Base-by-base conservation (phyloP, 345 rosid species). In the Moringa oleifera region DNA sequence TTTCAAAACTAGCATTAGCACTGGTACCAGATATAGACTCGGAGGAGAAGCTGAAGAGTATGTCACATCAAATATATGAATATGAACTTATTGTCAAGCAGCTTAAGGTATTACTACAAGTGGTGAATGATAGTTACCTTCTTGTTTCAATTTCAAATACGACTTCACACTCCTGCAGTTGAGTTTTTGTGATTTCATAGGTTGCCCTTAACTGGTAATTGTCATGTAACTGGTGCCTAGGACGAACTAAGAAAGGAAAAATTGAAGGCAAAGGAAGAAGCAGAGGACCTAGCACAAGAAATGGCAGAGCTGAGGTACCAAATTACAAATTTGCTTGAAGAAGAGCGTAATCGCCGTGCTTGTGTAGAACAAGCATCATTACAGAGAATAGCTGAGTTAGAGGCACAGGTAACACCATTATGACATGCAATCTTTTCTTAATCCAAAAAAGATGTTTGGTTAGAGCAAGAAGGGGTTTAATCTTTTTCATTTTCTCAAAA, bases 241-340 rank as follows among this genome's bases (percentile, higher is more conserved):
- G 86, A 83, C 45, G 97, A 87, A 54, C 37, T 89, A 75, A 83
- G 77, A 73, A 80, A 77, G 65, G 91, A 89, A 72, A 89, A 83
- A 70, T 73, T 80, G 63, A 89, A 81, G 67, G 83, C 96, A 46
- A 87, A 85, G 78, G 98, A 93, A 73, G 98, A 92, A 75, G 81
- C 97, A 0, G 97, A 92, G 68, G 97, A 92, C 68, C 81, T 92
- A 53, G 84, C 93, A 20, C 97, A 92, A 77, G 97, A 89, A 81
- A 92, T 89, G 97, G 97, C 97, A 28, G 98, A 92, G 69, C 72
- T 92, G 62, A 85, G 98, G 79, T 87, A 92, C 61, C 82, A 87
- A 71, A 85, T 89, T 83, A 87, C 90, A 53, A 47, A 82, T 70
- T 79, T 92, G 75, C 83, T 92, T n/a, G 95, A 92, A 49, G 98